Evolutionary conservation across 352 stramenopile genomes (phyloP).

Genomic region (Phytophthora citricola): DNA sequence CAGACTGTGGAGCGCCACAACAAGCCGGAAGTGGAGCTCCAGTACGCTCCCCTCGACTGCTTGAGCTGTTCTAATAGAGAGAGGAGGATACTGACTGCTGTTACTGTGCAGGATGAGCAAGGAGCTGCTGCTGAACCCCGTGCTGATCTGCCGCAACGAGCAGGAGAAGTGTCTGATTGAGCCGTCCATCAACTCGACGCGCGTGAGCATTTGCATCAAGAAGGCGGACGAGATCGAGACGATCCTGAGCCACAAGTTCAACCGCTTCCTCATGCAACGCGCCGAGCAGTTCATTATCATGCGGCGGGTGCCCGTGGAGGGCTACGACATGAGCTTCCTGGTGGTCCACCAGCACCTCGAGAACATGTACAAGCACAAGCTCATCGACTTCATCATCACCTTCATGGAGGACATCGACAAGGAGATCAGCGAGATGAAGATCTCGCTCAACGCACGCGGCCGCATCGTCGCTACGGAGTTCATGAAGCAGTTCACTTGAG

Average conservation of each 20-base stretch:
- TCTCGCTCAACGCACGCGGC: conserved; percentile 94
- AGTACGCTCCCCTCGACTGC: conserved; percentile 46
- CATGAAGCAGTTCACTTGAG: conserved; percentile 93
- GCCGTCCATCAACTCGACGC: conserved; percentile 95
- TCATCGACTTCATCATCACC: conserved; percentile 97
- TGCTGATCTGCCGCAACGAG: conserved; percentile 94
- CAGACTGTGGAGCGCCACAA: conserved; percentile 97
- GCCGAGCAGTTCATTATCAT: conserved; percentile 97
- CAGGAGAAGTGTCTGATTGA: conserved; percentile 95
- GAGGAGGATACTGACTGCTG: not conserved
- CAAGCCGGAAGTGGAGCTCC: conserved; percentile 95
- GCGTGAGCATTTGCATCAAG: conserved; percentile 96
- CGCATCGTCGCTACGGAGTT: conserved; percentile 95
- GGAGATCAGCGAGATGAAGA: conserved; percentile 98
- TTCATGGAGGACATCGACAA: conserved; percentile 99
- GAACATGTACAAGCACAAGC: conserved; percentile 96
- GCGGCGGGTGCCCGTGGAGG: conserved; percentile 90
- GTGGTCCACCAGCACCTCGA: conserved; percentile 95
- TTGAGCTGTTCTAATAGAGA: not conserved
- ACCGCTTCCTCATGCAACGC: conserved; percentile 96
- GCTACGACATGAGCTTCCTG: conserved; percentile 97
- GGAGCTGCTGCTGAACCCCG: conserved; percentile 94
- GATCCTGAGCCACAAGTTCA: conserved; percentile 96
- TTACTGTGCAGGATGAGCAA: conserved; percentile 79
- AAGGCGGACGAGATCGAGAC: conserved; percentile 95